These are phyloP conservation scores for Aspergillus hiratsukae DNA, from an alignment of 2,329 filamentous ascomycete species.

Conservation along the genomic window DNA sequence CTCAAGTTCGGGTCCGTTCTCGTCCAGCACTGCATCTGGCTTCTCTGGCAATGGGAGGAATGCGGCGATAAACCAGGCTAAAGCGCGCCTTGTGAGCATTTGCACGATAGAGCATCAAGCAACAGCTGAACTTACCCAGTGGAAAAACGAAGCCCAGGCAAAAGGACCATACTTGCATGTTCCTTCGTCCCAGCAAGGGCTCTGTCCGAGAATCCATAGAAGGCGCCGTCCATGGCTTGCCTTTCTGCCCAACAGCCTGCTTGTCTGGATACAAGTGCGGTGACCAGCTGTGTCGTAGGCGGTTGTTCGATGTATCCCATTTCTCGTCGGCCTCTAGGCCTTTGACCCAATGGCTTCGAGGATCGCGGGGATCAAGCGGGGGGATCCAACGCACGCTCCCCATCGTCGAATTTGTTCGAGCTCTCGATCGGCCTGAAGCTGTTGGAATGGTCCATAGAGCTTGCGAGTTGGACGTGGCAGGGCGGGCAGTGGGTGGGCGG, in stretches of 20 bases:
- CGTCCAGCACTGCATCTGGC: conserved; percentile 48
- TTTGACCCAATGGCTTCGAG: conserved; percentile 41
- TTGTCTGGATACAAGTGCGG: conserved; percentile 66
- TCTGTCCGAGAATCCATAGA: conserved; percentile 63
- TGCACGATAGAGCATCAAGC: neutral
- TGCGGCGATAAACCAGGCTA: conserved; percentile 76
- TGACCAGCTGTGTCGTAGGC: conserved; percentile 63
- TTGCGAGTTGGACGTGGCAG: conserved; percentile 28
- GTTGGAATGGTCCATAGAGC: conserved; percentile 28
- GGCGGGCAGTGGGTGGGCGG: conserved; percentile 26
- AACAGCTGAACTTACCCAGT: conserved; percentile 50
- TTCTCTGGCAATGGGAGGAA: conserved; percentile 66
- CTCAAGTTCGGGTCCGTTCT: conserved; percentile 37
- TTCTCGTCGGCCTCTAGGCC: conserved; percentile 23
- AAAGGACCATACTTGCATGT: conserved; percentile 71
- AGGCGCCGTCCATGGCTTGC: conserved; percentile 68
- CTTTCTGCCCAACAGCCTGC: conserved; percentile 49
- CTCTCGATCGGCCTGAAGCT: conserved; percentile 27
- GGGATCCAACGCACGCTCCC: conserved; percentile 8
- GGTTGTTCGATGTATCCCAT: conserved; percentile 31
- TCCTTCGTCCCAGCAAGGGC: conserved; percentile 60
- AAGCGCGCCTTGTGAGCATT: conserved; percentile 9
- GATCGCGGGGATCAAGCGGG: conserved; percentile 33
- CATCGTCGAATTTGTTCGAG: conserved; percentile 18
- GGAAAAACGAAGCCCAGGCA: conserved; percentile 73